phyloP scores from a whole-genome alignment of 73 alveolate species.

The Breviolum minutum region DNA sequence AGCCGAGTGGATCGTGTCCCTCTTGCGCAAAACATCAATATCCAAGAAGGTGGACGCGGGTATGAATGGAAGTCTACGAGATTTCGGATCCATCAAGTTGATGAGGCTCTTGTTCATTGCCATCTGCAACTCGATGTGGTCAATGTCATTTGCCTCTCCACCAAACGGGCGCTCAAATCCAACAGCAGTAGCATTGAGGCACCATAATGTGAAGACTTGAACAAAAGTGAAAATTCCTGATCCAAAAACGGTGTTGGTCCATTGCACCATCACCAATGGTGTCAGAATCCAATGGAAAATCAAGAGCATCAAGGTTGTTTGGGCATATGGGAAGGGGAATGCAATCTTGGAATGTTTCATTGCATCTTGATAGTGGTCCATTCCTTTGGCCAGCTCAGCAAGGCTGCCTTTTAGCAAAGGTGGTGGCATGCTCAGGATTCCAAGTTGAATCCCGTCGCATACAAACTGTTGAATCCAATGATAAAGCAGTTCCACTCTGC shows the following conservation, averaged over 20 bases:
- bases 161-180: constrained; percentile 79
- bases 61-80: constrained; percentile 56
- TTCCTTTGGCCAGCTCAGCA: constrained; percentile 55
- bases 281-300: constrained; percentile 76
- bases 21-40: constrained; percentile 49
- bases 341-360: constrained; percentile 75
- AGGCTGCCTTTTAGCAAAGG: constrained; percentile 39
- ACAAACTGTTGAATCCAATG: constrained; percentile 65
- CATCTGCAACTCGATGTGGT: constrained; percentile 47
- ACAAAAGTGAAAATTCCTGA: constrained; percentile 56
- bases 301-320: constrained; percentile 42
- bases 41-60: constrained; percentile 50
- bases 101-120: constrained; percentile 68
- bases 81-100: constrained; percentile 61
- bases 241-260: constrained; percentile 37
- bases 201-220: constrained; percentile 68
- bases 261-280: constrained; percentile 64
- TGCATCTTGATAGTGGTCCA: constrained; percentile 83
- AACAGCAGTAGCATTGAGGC: constrained; percentile 66
- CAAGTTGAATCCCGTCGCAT: constrained; percentile 30
- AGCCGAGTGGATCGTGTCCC: constrained; percentile 87
- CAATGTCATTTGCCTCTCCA: constrained; percentile 57
- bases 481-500: constrained; percentile 60
- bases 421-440: constrained; percentile 42
- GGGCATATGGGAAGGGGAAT: constrained; percentile 81